Percentiles rank a stretch among this genome's conserved stretches.
phyloP scores from a whole-genome alignment of 2,329 filamentous ascomycete species.

The Microcyclosporella mali region DNA sequence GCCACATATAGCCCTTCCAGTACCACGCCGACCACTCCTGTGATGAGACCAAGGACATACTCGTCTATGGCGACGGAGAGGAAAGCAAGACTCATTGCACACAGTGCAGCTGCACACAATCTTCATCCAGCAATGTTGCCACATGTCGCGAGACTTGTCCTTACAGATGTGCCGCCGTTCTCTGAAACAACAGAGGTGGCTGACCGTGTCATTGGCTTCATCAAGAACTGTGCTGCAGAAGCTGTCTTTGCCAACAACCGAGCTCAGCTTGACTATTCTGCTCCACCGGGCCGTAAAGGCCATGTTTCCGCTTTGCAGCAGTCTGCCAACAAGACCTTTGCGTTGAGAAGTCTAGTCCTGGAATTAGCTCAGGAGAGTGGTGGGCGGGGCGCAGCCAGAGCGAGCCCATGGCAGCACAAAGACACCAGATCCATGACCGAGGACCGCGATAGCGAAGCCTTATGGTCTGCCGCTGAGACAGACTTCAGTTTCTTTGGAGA shows the following conservation, averaged over 20 bases:
- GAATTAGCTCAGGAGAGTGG: slow-evolving; percentile 42
- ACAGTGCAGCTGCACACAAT: slow-evolving; percentile 18
- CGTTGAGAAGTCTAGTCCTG: slow-evolving; percentile 50
- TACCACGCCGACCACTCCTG: slow-evolving; percentile 6
- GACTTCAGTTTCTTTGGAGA: slow-evolving; percentile 54
- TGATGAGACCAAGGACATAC: slow-evolving; percentile 23
- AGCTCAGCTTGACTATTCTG: slow-evolving; percentile 51
- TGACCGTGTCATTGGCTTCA: slow-evolving; percentile 48
- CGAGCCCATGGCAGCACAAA: slow-evolving; percentile 40
- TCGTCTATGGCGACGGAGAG: slow-evolving; percentile 27
- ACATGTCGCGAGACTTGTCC: slow-evolving; percentile 48
- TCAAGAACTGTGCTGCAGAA: slow-evolving; percentile 53
- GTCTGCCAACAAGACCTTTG: slow-evolving; percentile 41
- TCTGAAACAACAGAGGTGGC: slow-evolving; percentile 33
- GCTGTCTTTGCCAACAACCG: slow-evolving; percentile 46
- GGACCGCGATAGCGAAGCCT: slow-evolving; percentile 52
- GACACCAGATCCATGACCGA: slow-evolving; percentile 51
- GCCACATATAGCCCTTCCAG: slow-evolving; percentile 1
- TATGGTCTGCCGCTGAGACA: slow-evolving; percentile 53
- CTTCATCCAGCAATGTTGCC: slow-evolving; percentile 53
- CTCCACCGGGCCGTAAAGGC: slow-evolving; percentile 52
- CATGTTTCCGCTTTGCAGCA: slow-evolving; percentile 42
- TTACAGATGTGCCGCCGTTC: slow-evolving; percentile 49
- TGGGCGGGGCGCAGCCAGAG: slow-evolving; percentile 14
- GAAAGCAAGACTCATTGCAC: slow-evolving; percentile 23